These are phyloP conservation scores for Mitragyna speciosa DNA, from an alignment of 257 asterid genomes.

Conservation along the genomic window DNA sequence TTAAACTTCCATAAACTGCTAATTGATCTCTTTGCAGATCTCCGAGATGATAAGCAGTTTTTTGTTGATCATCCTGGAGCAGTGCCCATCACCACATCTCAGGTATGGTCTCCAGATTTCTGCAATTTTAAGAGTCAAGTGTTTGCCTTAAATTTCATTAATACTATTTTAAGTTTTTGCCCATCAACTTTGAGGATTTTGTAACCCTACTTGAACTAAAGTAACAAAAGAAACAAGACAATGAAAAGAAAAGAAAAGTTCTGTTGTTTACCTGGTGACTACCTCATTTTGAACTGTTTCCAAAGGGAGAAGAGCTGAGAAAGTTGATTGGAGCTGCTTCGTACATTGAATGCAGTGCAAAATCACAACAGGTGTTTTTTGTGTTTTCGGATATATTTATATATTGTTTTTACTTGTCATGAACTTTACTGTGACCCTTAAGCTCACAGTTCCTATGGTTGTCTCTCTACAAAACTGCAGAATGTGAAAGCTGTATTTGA, in stretches of 20 bases:
- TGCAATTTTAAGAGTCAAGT: neutral
- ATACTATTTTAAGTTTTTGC: neutral
- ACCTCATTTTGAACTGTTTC: neutral
- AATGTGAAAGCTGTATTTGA: conserved; percentile 75
- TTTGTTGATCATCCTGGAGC: conserved; percentile 75
- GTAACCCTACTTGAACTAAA: neutral
- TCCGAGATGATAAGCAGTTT: conserved; percentile 73
- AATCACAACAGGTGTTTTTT: conserved; percentile 65
- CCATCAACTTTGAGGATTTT: neutral
- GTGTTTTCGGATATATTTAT: neutral
- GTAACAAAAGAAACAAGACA: neutral
- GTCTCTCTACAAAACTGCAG: conserved; percentile 35
- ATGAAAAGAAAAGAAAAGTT: neutral
- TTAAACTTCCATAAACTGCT: neutral
- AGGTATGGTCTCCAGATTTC: conserved; percentile 35
- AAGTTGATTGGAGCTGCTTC: conserved; percentile 73
- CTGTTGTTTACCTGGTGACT: neutral
- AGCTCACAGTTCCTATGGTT: neutral
- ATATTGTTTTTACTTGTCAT: neutral
- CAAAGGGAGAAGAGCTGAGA: conserved; percentile 83
- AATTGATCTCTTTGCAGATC: conserved; percentile 48
- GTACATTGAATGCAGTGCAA: conserved; percentile 83
- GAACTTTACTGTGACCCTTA: neutral
- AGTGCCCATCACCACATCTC: conserved; percentile 55
- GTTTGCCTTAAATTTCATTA: neutral